Evolutionary conservation across 1,284 basidiomycete species (phyloP), one percentile per base, ranked within the genome.

Genomic region (Lignosus rhinocerotis): DNA sequence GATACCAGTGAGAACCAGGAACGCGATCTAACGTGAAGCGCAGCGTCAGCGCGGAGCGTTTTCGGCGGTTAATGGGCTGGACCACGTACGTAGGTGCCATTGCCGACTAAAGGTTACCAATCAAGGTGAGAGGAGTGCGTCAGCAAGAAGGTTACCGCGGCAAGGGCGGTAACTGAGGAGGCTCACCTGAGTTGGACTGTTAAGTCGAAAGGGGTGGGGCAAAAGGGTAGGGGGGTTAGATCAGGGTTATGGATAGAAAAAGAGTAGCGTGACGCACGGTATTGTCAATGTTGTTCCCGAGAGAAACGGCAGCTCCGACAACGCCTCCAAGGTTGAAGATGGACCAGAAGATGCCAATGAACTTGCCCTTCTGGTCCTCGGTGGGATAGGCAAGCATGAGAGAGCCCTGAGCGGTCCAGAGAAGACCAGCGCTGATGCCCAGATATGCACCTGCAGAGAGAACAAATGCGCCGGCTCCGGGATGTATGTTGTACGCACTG

Each of bases 361-460:
- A 91, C 55, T 76, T 77, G 14, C 93, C 93, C 72, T 95, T 96
- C 70, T 92, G 81, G 63, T 74, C 68, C 69, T 89, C 87, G 41
- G 86, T 92, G 0, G 91, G 88, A 71, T 94, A 95, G 1, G 89
- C 81, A 67, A 95, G 77, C 87, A 94, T 94, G 61, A 94, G 76
- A 6, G 85, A 86, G 17, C 92, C 92, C 68, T 94, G 93, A 1
- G 90, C 89, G 0, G 90, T 87, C 92, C 92, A 93, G n/a, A 95
- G 77, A 30, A 94, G 71, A 47, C 89, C 90, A 12, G 94, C 93
- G 67, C 90, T 93, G 52, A 93, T 68, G 46, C 93, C 93, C 16
- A 95, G 85, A 58, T 94, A 76, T 32, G 90, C 90, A 34, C 93
- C 93, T 0, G 91, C 81, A 32, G 80, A 83, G 63, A 94, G 87